phyloP scores from a whole-genome alignment of 306 rosid genomes.

The Casuarina equisetifolia region DNA sequence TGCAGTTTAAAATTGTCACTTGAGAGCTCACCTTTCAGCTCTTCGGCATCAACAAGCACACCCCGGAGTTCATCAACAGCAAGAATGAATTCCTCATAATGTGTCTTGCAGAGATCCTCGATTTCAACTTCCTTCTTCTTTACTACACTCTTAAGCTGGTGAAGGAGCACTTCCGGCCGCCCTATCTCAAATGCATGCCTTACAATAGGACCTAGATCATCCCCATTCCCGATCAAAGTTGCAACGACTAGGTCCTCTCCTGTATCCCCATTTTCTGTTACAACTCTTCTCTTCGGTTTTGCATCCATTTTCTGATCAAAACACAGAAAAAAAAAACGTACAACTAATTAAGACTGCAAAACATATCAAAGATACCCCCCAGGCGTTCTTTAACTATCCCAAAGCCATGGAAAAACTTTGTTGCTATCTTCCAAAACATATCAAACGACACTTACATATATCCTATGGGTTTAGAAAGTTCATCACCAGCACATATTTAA shows the following conservation, averaged over 20 bases:
- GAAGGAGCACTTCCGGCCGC: conserved; percentile 74
- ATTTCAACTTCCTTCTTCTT: conserved; percentile 86
- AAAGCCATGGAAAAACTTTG: background rate
- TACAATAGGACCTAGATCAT: conserved; percentile 82
- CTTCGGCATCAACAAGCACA: conserved; percentile 91
- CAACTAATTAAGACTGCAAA: conserved; percentile 13
- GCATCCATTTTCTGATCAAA: conserved; percentile 49
- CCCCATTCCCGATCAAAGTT: conserved; percentile 83
- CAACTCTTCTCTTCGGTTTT: conserved; percentile 54
- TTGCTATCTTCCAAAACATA: background rate
- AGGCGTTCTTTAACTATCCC: background rate
- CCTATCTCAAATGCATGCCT: conserved; percentile 94
- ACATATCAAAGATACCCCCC: background rate
- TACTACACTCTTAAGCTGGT: conserved; percentile 74
- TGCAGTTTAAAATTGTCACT: conserved; percentile 86
- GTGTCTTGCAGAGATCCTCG: conserved; percentile 97
- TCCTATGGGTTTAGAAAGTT: background rate
- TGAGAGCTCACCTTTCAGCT: conserved; percentile 86
- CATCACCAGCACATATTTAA: conserved; percentile 8
- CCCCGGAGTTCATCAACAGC: conserved; percentile 99
- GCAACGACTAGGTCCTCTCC: conserved; percentile 87
- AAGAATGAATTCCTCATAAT: conserved; percentile 90
- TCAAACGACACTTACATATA: background rate
- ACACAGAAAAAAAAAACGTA: conserved; percentile 21
- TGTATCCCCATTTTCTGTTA: conserved; percentile 63